Evolutionary conservation across 2,329 filamentous ascomycete species (phyloP).

Genomic region (Polychaeton citri): DNA sequence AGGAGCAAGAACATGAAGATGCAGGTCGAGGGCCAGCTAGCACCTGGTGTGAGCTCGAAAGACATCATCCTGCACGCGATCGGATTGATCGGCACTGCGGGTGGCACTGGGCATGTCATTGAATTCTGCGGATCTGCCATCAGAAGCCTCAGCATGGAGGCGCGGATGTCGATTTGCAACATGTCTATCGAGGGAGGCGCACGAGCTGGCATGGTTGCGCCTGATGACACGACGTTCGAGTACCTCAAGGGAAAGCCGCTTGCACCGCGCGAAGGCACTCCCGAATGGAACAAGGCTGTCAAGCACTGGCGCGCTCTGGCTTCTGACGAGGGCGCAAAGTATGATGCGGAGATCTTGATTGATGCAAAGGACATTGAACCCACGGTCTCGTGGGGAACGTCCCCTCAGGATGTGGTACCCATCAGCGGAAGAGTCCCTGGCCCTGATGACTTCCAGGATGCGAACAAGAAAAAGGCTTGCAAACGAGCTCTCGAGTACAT

Average conservation of each 20-base stretch:
- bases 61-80: conserved; percentile 90
- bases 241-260: conserved; percentile 87
- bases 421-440: conserved; percentile 86
- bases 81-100: conserved; percentile 85
- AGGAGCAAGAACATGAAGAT: conserved; percentile 98
- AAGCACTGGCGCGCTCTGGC: conserved; percentile 78
- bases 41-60: conserved; percentile 88
- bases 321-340: conserved; percentile 79
- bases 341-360: conserved; percentile 78
- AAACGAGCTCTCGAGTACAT: conserved; percentile 86
- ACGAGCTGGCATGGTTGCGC: conserved; percentile 90
- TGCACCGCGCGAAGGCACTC: conserved; percentile 69
- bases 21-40: conserved; percentile 81
- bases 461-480: conserved; percentile 67
- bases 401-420: conserved; percentile 87
- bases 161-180: conserved; percentile 98
- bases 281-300: conserved; percentile 79
- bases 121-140: conserved; percentile 97
- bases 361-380: conserved; percentile 87
- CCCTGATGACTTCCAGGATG: conserved; percentile 71
- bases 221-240: conserved; percentile 85
- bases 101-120: conserved; percentile 86
- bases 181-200: conserved; percentile 98
- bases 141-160: conserved; percentile 80
- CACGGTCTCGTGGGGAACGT: conserved; percentile 93